Conservation (phyloP, 805 yeast species). For the Tetrapisispora iriomotensis region DNA sequence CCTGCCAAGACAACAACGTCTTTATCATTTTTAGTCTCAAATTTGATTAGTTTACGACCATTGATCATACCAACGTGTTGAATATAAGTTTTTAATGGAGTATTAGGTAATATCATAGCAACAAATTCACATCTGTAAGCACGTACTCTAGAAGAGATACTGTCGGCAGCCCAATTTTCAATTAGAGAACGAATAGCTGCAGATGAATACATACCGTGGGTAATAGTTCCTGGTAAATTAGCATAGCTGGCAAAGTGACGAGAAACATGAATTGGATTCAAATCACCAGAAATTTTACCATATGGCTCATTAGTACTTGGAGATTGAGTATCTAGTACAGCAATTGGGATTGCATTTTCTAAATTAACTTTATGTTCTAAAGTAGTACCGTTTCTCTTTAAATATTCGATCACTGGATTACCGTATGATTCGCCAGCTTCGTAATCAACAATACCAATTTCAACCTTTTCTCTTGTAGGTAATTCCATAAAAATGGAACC, state of each 20-base stretch:
- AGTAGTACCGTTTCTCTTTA: slow-evolving; percentile 82
- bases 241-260: slow-evolving; percentile 92
- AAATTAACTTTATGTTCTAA: slow-evolving; percentile 89
- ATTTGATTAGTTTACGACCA: slow-evolving; percentile 94
- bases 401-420: slow-evolving; percentile 93
- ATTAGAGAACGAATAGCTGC: slow-evolving; percentile 92
- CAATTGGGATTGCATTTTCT: slow-evolving; percentile 83
- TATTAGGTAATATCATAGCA: slow-evolving; percentile 97
- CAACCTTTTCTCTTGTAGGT: slow-evolving; percentile 81
- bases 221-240: slow-evolving; percentile 90
- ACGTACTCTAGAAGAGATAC: slow-evolving; percentile 89
- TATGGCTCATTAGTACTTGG: slow-evolving; percentile 96
- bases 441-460: slow-evolving; percentile 76
- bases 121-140: slow-evolving; percentile 85
- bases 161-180: slow-evolving; percentile 97
- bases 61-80: slow-evolving; percentile 98
- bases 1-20: slow-evolving; percentile 79
- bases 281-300: slow-evolving; percentile 96
- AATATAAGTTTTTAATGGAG: slow-evolving; percentile 71
- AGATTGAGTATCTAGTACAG: slow-evolving; percentile 53
- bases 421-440: slow-evolving; percentile 91
- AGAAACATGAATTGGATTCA: slow-evolving; percentile 95
- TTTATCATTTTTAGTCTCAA: slow-evolving; percentile 76
- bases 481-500: slow-evolving; percentile 84
- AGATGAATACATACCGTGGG: slow-evolving; percentile 98